Evolutionary conservation across 257 asterid species (phyloP).

Genomic region (Asclepias syriaca): DNA sequence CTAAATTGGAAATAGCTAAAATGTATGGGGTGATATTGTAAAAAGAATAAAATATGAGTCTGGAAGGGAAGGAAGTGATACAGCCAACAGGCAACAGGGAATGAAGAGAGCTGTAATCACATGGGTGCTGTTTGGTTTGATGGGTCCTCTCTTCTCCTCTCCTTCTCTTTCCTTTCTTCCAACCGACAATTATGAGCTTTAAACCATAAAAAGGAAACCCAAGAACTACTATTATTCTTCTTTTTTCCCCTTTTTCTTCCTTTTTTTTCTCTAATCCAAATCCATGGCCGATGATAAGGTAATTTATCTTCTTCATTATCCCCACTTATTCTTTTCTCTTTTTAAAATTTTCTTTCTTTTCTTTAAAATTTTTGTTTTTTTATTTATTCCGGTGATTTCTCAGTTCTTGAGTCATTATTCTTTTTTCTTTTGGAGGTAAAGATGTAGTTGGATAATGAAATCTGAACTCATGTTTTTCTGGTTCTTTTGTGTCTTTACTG

Average conservation of each 20-base stretch:
- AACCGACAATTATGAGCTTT: slow-evolving; percentile 60
- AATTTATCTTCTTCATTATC: slow-evolving; percentile 5
- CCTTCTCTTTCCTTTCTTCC: slow-evolving; percentile 34
- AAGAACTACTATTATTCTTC: slow-evolving; percentile 17
- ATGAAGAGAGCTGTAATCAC: slow-evolving; percentile 54
- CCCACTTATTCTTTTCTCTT: slow-evolving; percentile 10
- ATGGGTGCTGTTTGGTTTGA: slow-evolving; percentile 63
- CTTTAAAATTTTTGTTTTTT: not conserved
- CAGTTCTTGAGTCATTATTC: not conserved
- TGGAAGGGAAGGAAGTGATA: not conserved
- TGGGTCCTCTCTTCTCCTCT: slow-evolving; percentile 25
- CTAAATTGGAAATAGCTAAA: not conserved
- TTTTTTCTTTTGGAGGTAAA: not conserved
- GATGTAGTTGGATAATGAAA: slow-evolving; percentile 44
- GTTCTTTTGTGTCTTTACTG: not conserved
- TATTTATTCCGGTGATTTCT: not conserved
- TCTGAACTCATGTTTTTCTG: slow-evolving; percentile 26
- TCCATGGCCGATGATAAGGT: slow-evolving; percentile 26
- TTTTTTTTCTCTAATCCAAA: slow-evolving; percentile 11
- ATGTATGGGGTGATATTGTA: not conserved
- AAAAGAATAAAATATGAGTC: not conserved
- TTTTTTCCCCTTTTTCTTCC: slow-evolving; percentile 13
- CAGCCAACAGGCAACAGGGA: slow-evolving; percentile 3
- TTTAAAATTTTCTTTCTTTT: slow-evolving; percentile 13
- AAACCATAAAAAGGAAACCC: slow-evolving; percentile 29